A percentile compares a stretch with the other conserved stretches of the same genome.
These are phyloP conservation scores for Cyberlindnera misumaiensis DNA, from an alignment of 805 yeast genomes.

Conservation along the genomic window DNA sequence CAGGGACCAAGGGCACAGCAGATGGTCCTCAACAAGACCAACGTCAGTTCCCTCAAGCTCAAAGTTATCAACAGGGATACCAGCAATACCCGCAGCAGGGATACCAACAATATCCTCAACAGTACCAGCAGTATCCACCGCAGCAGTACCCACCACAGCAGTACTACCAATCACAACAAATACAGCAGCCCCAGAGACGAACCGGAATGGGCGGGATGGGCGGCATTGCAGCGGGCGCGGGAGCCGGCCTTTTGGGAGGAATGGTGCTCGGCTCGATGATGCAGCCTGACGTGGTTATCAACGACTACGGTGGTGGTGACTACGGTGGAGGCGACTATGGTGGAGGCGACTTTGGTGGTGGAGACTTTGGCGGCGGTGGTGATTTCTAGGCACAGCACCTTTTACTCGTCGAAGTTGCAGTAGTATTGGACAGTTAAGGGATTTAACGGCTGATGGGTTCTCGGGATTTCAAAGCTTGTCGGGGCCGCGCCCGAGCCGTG, in stretches of 20 bases:
- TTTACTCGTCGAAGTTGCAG: no score
- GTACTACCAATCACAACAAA: constrained; percentile 25
- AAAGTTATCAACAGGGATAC: background rate
- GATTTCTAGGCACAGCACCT: constrained; percentile 12
- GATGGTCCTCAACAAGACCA: constrained; percentile 5
- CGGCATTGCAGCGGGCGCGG: constrained; percentile 21
- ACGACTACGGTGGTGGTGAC: constrained; percentile 12
- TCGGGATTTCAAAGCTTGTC: no score
- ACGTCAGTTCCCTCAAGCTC: constrained; percentile 2
- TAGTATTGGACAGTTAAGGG: no score
- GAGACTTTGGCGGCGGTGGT: constrained; percentile 17
- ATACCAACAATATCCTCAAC: constrained; percentile 19
- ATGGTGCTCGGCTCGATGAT: constrained; percentile 24
- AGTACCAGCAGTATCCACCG: constrained; percentile 24
- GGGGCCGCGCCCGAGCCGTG: no score
- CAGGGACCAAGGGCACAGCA: constrained; percentile 6
- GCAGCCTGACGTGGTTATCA: constrained; percentile 19
- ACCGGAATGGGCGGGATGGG: constrained; percentile 27
- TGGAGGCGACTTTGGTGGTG: constrained; percentile 29
- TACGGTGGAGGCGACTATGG: constrained; percentile 30
- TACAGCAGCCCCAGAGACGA: constrained; percentile 25
- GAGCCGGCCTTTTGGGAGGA: constrained; percentile 26
- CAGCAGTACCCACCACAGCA: constrained; percentile 24
- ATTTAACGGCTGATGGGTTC: no score
- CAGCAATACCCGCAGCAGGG: no score